Base-by-base conservation (phyloP, 345 rosid genomes). In the Durio zibethinus region DNA sequence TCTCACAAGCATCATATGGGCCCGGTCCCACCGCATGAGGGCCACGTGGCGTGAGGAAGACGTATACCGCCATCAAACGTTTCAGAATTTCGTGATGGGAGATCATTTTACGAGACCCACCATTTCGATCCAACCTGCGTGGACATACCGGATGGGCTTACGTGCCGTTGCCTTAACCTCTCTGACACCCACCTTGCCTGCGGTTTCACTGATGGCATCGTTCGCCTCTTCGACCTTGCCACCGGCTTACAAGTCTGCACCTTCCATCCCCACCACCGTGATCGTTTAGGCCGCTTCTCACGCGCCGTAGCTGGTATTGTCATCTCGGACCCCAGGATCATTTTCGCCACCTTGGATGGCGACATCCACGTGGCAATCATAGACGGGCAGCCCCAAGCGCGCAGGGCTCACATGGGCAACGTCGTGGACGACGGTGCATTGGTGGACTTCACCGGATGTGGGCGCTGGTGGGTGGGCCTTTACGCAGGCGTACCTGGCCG, bases 381-480 rank as follows among this genome's bases (percentile, higher is more conserved):
- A 5, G 75, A 84, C 36, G 84, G 83, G 10, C 76, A 53, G 4
- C 83, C 63, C 11, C 81, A 53, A 3, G 76, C 90, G 4, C 91
- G 95, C 0, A 78, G 87, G 59, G 94, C 87, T 61, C 91, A 87
- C 80, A 21, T 9, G 0, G 99, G 99, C 2, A 85, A 85, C 50
- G 85, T 91, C 33, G 80, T 92, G 7, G 77, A 80, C n/a, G 95
- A 96, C 72, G 99, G 99, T 11, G 92, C 88, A 0, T 70, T 96
- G 20, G 88, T 96, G 25, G 98, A 96, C 70, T 93, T 93, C 76
- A 79, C 94, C 0, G 97, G 99, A 7, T 88, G 90, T 25, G 82
- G 80, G 6, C 90, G 85, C 0, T 92, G 90, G 88, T 96, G 99
- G 99, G 94, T 90, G 25, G 99, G 98, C 5, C 90, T 96, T 4